A percentile compares a stretch with the other conserved stretches of the same genome.
phyloP scores from a whole-genome alignment of 1,284 basidiomycete species.

The Veloboletus limbatus region DNA sequence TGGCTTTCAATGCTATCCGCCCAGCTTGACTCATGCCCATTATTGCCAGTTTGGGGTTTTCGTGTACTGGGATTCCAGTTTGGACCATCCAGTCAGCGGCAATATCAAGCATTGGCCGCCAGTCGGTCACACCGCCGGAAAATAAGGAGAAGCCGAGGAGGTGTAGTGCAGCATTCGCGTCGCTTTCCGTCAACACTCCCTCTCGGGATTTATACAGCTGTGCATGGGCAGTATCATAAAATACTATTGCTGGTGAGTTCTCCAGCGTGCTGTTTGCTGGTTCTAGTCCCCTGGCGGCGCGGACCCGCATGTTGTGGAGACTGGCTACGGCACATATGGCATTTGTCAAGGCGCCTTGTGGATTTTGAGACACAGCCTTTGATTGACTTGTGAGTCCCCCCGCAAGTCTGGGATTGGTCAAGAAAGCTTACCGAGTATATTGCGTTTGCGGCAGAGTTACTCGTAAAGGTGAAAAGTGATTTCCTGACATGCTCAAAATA shows the following conservation, averaged over 20 bases:
- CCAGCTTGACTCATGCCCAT: constrained; percentile 49
- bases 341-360: constrained; percentile 63
- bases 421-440: constrained; percentile 53
- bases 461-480: constrained; percentile 57
- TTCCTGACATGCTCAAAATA: constrained; percentile 66
- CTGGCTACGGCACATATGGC: constrained; percentile 73
- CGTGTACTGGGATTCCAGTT: constrained; percentile 56
- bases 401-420: constrained; percentile 1
- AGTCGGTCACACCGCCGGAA: constrained; percentile 60
- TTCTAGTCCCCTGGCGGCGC: constrained; percentile 57
- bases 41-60: constrained; percentile 59
- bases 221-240: constrained; percentile 65
- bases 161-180: constrained; percentile 73
- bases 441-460: constrained; percentile 52
- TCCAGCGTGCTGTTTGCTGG: constrained; percentile 52
- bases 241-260: constrained; percentile 58
- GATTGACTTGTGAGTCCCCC: constrained; percentile 12
- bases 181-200: constrained; percentile 56
- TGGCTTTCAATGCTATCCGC: constrained; percentile 63
- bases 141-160: constrained; percentile 68
- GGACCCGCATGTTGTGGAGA: constrained; percentile 62
- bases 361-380: constrained; percentile 62
- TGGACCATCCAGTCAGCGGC: constrained; percentile 71
- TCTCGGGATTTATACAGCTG: constrained; percentile 33
- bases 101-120: constrained; percentile 62